phyloP scores from a whole-genome alignment of 345 rosid genomes.

The Hirschfeldia incana region DNA sequence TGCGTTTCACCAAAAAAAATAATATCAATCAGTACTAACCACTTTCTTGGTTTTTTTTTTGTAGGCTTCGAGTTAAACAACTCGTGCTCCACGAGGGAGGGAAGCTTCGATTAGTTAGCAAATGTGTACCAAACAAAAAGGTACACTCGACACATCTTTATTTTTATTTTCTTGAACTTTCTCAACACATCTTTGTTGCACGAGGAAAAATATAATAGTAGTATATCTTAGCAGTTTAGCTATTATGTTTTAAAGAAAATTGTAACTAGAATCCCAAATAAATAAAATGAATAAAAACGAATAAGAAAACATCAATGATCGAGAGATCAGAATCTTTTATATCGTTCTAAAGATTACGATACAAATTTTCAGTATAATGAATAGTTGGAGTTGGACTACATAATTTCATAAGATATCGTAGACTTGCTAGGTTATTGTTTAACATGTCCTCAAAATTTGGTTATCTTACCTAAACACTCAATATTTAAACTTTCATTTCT shows the following conservation, averaged over 20 bases:
- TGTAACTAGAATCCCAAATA: neutral
- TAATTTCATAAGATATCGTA: neutral
- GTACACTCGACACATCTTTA: neutral
- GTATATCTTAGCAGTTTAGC: neutral
- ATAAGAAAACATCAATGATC: neutral
- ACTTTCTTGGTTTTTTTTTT: neutral
- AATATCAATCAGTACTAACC: neutral
- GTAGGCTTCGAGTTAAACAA: neutral
- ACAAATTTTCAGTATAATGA: neutral
- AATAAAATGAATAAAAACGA: neutral
- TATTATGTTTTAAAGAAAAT: neutral
- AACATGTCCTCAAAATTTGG: neutral
- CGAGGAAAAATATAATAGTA: neutral
- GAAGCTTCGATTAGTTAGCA: conserved; percentile 18
- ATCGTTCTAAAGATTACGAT: neutral
- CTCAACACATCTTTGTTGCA: neutral
- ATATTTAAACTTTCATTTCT: neutral
- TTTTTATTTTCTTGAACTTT: too few relatives aligned
- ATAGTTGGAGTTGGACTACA: neutral
- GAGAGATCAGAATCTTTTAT: neutral
- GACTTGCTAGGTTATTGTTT: too few relatives aligned
- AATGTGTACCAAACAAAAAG: neutral
- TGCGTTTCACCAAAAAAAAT: neutral
- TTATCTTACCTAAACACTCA: neutral
- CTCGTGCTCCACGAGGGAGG: conserved; percentile 38